Evolutionary conservation across 345 rosid genomes (phyloP), one percentile per base, ranked within the genome.

Genomic region (Fremontodendron californicum): DNA sequence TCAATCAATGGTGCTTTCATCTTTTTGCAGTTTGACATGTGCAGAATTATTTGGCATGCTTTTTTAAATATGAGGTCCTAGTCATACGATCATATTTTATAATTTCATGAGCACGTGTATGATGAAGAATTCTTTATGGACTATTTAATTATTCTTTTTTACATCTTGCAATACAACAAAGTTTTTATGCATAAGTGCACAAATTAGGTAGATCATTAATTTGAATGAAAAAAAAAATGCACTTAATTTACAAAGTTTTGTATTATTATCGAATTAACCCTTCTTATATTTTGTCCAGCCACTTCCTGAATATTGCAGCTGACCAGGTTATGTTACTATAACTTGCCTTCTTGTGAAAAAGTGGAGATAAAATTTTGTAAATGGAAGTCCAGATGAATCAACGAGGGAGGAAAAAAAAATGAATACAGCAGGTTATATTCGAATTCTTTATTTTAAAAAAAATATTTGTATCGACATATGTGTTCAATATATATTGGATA

Each of bases 21-120:
- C 66, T 51, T 39, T 55, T 55, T 27, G 31, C 37, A 75, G 73
- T n/a, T 73, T 76, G 81, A 71, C 81, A 75, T 45, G 71, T 74
- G n/a, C 71, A n/a, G 37, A 61, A 49, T n/a, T 55, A 35, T 45
- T 27, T 69, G 21, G 73, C 78, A 66, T 52, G 74, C 61, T 76
- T 70, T 55, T 18, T 43, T 3, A 55, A 45, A 54, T 15, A 66
- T 46, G 87, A 65, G 66, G 43, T 78, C 83, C 81, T 63, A 63
- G 81, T 81, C 83, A 79, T 45, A 9, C 9, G 21, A 27, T 69
- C 21, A 8, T 46, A 9, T 6, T 48, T 75, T 18, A 0, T n/a
- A 43, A 9, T 79, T 23, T 67, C 23, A 18, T 67, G 3, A 71
- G 49, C 80, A 57, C 45, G 19, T 71, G 61, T 23, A 52, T 67